Evolutionary conservation across 73 alveolate genomes (phyloP).

Genomic region (Paraurostyla sp.): DNA sequence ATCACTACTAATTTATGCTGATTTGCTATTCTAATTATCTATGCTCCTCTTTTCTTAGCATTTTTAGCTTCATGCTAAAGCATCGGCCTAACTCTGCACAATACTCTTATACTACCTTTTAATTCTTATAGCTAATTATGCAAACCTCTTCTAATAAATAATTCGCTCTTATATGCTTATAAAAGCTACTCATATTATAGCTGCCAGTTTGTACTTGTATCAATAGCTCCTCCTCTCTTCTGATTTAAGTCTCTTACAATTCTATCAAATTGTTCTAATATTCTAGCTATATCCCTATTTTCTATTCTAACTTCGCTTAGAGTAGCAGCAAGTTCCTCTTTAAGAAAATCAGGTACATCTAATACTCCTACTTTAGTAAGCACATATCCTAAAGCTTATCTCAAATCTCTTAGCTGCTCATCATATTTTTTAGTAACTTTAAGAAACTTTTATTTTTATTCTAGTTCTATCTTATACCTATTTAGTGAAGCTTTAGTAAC

Average conservation of each 20-base stretch:
- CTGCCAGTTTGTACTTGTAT: not conserved
- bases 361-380: conserved; percentile 5
- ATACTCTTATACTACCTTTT: conserved; percentile 93
- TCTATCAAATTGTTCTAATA: not conserved
- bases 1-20: conserved; percentile 75
- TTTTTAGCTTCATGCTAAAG: conserved; percentile 42
- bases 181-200: conserved; percentile 15
- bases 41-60: conserved; percentile 19
- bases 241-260: not conserved
- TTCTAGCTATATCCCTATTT: not conserved
- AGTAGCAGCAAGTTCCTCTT: conserved; percentile 16
- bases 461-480: conserved; percentile 53
- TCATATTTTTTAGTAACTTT: conserved; percentile 45
- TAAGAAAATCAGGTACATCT: conserved; percentile 41
- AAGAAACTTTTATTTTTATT: conserved; percentile 15
- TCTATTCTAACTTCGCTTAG: conserved; percentile 29
- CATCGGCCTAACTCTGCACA: conserved; percentile 93
- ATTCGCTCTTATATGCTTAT: conserved; percentile 11
- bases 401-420: conserved; percentile 47
- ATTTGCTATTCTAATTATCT: conserved; percentile 19
- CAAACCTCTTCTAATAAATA: conserved; percentile 57
- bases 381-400: conserved; percentile 17
- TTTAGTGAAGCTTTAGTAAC: conserved; percentile 38
- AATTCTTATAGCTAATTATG: conserved; percentile 91
- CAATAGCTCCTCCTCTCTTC: not conserved